Conservation (phyloP, 345 rosid species). For the Gynandropsis gynandra region DNA sequence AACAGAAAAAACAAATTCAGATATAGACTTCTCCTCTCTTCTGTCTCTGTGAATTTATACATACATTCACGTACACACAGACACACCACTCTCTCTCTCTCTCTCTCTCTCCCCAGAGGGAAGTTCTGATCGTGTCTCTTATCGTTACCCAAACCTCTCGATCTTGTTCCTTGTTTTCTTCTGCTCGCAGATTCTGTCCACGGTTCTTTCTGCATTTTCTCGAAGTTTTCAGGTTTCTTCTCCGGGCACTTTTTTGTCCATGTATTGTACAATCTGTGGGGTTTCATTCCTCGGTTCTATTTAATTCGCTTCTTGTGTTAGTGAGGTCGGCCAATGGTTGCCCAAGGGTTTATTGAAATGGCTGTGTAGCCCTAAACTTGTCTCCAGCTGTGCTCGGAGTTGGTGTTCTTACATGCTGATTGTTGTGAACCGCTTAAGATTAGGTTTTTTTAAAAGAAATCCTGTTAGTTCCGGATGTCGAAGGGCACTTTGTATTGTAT, state of each 20-base stretch:
- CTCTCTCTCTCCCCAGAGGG: slow-evolving; percentile 1
- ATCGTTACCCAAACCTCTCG: not conserved
- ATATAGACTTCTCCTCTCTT: slow-evolving; percentile 1
- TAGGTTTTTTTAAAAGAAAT: too few relatives aligned
- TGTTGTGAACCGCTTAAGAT: too few relatives aligned
- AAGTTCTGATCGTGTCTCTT: slow-evolving; percentile 15
- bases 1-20: not conserved
- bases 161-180: not conserved
- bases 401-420: too few relatives aligned
- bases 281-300: not conserved
- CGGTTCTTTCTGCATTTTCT: slow-evolving; percentile 1
- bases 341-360: too few relatives aligned
- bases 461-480: too few relatives aligned
- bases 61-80: not conserved
- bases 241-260: not conserved
- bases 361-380: too few relatives aligned
- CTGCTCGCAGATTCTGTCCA: slow-evolving; percentile 7
- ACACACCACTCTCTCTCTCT: slow-evolving; percentile 3
- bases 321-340: too few relatives aligned
- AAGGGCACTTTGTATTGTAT: too few relatives aligned
- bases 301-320: not conserved
- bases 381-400: too few relatives aligned
- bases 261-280: not conserved
- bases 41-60: slow-evolving; percentile 4
- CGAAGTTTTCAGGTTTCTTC: slow-evolving; percentile 12